These are phyloP conservation scores for Aspergillus novoparasiticus DNA, from an alignment of 2,329 filamentous ascomycete genomes.

Conservation along the genomic window DNA sequence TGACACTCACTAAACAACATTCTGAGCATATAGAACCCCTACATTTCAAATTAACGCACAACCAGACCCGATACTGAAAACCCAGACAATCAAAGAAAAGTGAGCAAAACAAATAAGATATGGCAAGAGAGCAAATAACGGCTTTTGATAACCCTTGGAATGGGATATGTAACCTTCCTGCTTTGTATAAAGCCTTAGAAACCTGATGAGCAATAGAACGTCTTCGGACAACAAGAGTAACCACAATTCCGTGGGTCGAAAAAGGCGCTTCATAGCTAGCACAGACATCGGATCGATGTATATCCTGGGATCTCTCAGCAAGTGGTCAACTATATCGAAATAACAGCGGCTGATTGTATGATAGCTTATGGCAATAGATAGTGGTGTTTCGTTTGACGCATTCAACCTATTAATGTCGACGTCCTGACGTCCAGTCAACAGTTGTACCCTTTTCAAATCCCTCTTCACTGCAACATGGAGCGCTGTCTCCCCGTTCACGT, in stretches of 20 bases:
- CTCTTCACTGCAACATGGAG: background rate
- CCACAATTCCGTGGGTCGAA: background rate
- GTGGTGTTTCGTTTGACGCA: background rate
- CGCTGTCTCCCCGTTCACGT: background rate
- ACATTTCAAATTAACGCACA: background rate
- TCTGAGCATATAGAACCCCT: background rate
- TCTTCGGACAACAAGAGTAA: background rate
- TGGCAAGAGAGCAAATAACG: background rate
- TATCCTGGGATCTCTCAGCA: background rate
- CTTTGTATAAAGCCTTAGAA: background rate
- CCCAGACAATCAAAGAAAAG: background rate
- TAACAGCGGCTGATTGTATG: background rate
- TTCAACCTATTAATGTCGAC: background rate
- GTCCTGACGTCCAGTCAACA: background rate
- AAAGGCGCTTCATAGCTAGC: background rate
- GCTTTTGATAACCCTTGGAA: background rate
- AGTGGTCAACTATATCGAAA: background rate
- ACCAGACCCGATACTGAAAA: background rate
- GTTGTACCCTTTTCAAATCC: background rate
- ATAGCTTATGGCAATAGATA: background rate
- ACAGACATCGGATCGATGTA: background rate
- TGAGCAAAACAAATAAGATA: background rate
- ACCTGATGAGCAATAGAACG: background rate
- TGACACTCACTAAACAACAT: background rate
- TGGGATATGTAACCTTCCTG: background rate